These are phyloP conservation scores for Crucibulum cyathiforme DNA, from an alignment of 1,284 basidiomycete species.

Conservation along the genomic window DNA sequence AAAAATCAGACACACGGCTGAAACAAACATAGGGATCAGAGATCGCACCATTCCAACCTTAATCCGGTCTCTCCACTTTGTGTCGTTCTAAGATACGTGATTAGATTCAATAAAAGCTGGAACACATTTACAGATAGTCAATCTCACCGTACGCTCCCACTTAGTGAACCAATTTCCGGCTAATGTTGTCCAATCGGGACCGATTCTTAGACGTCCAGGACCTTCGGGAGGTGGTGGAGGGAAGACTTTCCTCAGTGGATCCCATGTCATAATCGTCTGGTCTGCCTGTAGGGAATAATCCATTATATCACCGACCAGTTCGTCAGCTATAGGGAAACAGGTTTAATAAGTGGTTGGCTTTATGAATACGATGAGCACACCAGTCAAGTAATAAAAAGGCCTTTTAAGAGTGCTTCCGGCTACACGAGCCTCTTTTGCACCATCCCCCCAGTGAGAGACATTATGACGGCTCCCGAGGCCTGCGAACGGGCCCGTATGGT, in stretches of 20 bases:
- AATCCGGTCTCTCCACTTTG: conserved; percentile 44
- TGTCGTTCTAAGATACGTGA: conserved; percentile 33
- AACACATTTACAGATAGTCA: too few relatives aligned
- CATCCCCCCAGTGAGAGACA: conserved; percentile 52
- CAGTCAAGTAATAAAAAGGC: conserved; percentile 47
- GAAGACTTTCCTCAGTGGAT: conserved; percentile 46
- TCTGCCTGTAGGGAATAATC: conserved; percentile 46
- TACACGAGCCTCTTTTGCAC: conserved; percentile 51
- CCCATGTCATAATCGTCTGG: conserved; percentile 48
- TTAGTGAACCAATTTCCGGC: conserved; percentile 52
- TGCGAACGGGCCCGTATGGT: conserved; percentile 47
- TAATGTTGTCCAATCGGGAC: conserved; percentile 49
- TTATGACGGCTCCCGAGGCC: conserved; percentile 49
- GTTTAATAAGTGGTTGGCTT: neutral
- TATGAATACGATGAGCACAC: conserved; percentile 20
- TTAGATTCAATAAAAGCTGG: neutral
- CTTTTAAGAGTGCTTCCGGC: conserved; percentile 41
- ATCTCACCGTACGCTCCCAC: conserved; percentile 47
- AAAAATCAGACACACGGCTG: neutral
- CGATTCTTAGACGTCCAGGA: conserved; percentile 46
- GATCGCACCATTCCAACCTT: conserved; percentile 45
- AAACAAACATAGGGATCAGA: neutral
- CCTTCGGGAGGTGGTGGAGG: conserved; percentile 43
- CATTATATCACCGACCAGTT: conserved; percentile 49
- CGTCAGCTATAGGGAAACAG: conserved; percentile 37